Evolutionary conservation across 2,329 filamentous ascomycete genomes (phyloP).

Genomic region (Domatiomyces catenatus): DNA sequence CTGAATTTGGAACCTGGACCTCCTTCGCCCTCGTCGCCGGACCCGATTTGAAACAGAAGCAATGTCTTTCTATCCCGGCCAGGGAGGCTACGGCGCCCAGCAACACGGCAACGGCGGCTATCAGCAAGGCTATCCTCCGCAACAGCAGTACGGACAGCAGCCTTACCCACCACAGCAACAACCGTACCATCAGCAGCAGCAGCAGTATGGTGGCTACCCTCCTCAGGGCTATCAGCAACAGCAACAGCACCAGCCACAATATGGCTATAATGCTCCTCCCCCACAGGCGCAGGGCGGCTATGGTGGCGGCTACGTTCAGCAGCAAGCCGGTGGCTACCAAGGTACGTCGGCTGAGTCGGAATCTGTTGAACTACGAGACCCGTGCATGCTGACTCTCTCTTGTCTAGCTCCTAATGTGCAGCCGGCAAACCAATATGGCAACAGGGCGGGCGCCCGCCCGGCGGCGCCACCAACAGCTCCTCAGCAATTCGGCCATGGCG

Average conservation of each 20-base stretch:
- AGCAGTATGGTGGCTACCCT: conserved; percentile 14
- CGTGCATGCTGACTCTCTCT: not conserved
- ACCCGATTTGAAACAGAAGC: not conserved
- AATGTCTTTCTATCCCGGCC: conserved; percentile 51
- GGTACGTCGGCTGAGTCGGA: conserved; percentile 18
- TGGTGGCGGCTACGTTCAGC: conserved; percentile 15
- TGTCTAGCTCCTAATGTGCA: not conserved
- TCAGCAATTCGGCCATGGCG: conserved; percentile 64
- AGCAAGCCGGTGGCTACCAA: conserved; percentile 26
- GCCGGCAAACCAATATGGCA: not conserved
- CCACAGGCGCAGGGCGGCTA: conserved; percentile 23
- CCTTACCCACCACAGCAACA: conserved; percentile 14
- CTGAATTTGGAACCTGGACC: not conserved
- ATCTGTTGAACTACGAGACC: not conserved
- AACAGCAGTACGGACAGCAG: conserved; percentile 19
- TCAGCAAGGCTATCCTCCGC: conserved; percentile 12
- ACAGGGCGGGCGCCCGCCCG: conserved; percentile 37
- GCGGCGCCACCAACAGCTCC: conserved; percentile 50
- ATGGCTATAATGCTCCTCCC: conserved; percentile 19
- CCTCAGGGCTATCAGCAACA: conserved; percentile 31
- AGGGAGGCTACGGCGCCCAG: conserved; percentile 38
- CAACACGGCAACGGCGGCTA: conserved; percentile 25
- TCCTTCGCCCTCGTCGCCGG: not conserved
- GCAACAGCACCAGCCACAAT: conserved; percentile 29
- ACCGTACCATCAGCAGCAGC: conserved; percentile 14